Evolutionary conservation across 2,329 filamentous ascomycete genomes (phyloP).

Genomic region (Pseudogymnoascus sp.): DNA sequence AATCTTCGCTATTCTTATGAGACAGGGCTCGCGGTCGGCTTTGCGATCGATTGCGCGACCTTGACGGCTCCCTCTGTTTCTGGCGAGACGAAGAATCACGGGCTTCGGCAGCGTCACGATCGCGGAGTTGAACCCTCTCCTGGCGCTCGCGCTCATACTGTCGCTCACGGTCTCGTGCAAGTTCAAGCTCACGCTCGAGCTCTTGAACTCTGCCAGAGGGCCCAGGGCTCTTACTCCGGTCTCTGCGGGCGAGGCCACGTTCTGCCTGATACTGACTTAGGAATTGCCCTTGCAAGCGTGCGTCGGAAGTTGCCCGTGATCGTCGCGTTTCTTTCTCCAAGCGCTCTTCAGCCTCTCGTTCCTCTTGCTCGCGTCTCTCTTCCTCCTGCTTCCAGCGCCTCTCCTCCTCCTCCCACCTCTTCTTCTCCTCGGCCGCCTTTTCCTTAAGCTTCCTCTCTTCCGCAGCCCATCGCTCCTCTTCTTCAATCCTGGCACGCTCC

Average conservation of each 20-base stretch:
- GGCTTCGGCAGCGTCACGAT: slow-evolving; percentile 23
- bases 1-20: slow-evolving; percentile 32
- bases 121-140: slow-evolving; percentile 31
- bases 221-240: slow-evolving; percentile 32
- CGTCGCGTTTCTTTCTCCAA: slow-evolving; percentile 60
- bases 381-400: slow-evolving; percentile 71
- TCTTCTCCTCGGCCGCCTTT: slow-evolving; percentile 58
- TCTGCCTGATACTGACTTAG: slow-evolving; percentile 80
- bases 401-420: slow-evolving; percentile 72
- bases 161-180: slow-evolving; percentile 59
- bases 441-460: slow-evolving; percentile 55
- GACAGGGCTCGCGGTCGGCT: slow-evolving; percentile 24
- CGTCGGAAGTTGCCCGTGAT: slow-evolving; percentile 54
- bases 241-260: slow-evolving; percentile 40
- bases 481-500: slow-evolving; percentile 51
- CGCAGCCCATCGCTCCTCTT: slow-evolving; percentile 61
- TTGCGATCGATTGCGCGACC: slow-evolving; percentile 21
- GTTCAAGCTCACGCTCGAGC: slow-evolving; percentile 66
- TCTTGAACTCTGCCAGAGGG: slow-evolving; percentile 64
- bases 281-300: slow-evolving; percentile 71
- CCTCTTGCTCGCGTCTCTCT: slow-evolving; percentile 62
- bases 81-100: slow-evolving; percentile 25
- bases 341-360: slow-evolving; percentile 62
- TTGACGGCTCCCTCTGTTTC: slow-evolving; percentile 23
- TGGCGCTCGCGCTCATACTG: slow-evolving; percentile 56